These are phyloP conservation scores for Annulohypoxylon moriforme DNA, from an alignment of 495 filamentous ascomycete species.

Conservation along the genomic window DNA sequence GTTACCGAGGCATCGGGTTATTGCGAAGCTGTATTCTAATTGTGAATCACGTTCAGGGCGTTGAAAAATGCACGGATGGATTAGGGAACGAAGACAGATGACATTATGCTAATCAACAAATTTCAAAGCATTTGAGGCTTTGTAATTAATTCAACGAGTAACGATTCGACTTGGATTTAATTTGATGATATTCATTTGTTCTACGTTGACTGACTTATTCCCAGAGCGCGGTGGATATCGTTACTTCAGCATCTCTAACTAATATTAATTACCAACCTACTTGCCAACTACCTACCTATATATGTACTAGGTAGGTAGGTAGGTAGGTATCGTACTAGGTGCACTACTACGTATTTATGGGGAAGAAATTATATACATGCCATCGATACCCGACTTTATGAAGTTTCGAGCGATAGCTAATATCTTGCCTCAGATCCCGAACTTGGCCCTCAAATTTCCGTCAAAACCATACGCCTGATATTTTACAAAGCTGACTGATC, in stretches of 20 bases:
- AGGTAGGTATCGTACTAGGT: too few relatives aligned
- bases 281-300: too few relatives aligned
- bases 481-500: neutral
- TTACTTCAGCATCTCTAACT: too few relatives aligned
- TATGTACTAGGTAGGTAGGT: too few relatives aligned
- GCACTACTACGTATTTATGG: too few relatives aligned
- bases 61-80: constrained; percentile 37
- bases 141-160: neutral
- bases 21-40: constrained; percentile 34
- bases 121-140: neutral
- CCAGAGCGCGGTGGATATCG: too few relatives aligned
- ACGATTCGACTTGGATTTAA: neutral
- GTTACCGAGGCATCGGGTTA: neutral
- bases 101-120: constrained; percentile 32
- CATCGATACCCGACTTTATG: neutral
- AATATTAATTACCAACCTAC: too few relatives aligned
- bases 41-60: constrained; percentile 29
- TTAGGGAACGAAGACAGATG: constrained; percentile 29
- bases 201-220: neutral
- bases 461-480: neutral
- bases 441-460: neutral
- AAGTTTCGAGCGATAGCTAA: neutral
- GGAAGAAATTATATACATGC: neutral
- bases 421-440: neutral
- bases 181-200: neutral